phyloP scores from a whole-genome alignment of 495 filamentous ascomycete genomes.

The Penicillium alfredii region DNA sequence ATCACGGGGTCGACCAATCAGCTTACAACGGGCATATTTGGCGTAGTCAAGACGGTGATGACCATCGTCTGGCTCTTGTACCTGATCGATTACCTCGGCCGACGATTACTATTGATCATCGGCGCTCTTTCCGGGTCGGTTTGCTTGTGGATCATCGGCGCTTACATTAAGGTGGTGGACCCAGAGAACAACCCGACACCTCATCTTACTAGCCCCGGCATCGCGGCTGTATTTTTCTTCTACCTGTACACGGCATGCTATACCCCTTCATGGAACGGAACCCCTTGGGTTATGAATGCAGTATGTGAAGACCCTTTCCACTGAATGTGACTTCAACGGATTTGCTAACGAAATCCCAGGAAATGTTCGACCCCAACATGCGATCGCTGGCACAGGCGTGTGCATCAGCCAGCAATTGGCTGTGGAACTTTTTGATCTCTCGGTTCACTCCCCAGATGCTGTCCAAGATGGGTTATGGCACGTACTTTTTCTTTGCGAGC shows the following conservation, averaged over 20 bases:
- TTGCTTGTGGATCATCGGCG: slow-evolving; percentile 66
- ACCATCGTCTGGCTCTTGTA: slow-evolving; percentile 57
- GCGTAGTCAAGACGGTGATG: slow-evolving; percentile 43
- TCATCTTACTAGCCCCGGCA: slow-evolving; percentile 45
- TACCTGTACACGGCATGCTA: slow-evolving; percentile 67
- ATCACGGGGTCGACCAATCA: no score
- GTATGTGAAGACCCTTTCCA: no score
- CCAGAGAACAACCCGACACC: slow-evolving; percentile 24
- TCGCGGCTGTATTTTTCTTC: slow-evolving; percentile 67
- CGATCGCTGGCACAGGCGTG: slow-evolving; percentile 57
- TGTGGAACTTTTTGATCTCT: slow-evolving; percentile 63
- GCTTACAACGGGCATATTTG: slow-evolving; percentile 45
- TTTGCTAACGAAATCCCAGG: no score
- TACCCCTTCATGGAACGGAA: slow-evolving; percentile 62
- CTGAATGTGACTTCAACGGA: no score
- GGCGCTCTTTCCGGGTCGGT: slow-evolving; percentile 60
- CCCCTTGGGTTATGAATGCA: slow-evolving; percentile 55
- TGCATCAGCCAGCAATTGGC: slow-evolving; percentile 60
- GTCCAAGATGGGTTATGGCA: slow-evolving; percentile 55
- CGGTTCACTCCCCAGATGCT: slow-evolving; percentile 69
- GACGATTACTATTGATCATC: slow-evolving; percentile 57
- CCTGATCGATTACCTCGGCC: slow-evolving; percentile 60
- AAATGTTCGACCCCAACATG: slow-evolving; percentile 51
- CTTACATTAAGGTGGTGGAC: slow-evolving; percentile 51
- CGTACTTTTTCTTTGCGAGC: slow-evolving; percentile 66